phyloP scores from a whole-genome alignment of 2,329 filamentous ascomycete genomes.

The Pezicula neosporulosa region DNA sequence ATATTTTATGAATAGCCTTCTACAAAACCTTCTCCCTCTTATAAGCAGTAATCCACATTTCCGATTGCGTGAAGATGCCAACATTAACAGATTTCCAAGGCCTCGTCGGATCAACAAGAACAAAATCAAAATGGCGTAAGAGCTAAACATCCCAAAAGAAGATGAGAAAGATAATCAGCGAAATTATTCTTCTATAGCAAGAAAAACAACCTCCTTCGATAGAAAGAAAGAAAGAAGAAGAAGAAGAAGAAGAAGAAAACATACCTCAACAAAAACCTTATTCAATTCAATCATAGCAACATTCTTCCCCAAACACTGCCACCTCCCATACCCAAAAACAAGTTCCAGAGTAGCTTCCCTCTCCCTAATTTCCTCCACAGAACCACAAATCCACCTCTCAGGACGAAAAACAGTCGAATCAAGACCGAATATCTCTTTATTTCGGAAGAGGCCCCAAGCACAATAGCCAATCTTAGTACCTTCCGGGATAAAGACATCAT shows the following conservation, averaged over 20 bases:
- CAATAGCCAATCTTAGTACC: constrained; percentile 14
- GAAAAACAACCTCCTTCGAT: too few species aligned
- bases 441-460: constrained; percentile 32
- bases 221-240: too few species aligned
- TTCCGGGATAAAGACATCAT: constrained; percentile 12
- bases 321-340: constrained; percentile 42
- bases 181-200: too few species aligned
- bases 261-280: constrained; percentile 45
- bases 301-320: constrained; percentile 42
- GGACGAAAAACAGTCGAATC: constrained; percentile 41
- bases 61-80: constrained; percentile 4
- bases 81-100: neutral
- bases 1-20: too few species aligned
- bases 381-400: constrained; percentile 43
- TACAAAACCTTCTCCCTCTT: neutral
- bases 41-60: constrained; percentile 4
- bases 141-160: neutral
- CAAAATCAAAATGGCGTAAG: constrained; percentile 3
- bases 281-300: constrained; percentile 46
- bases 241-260: constrained; percentile 2
- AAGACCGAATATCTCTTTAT: constrained; percentile 31
- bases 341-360: constrained; percentile 39
- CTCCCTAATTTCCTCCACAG: constrained; percentile 11
- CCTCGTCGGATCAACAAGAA: constrained; percentile 2
- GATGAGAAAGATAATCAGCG: too few species aligned